Base-by-base conservation (phyloP, 768 basidiomycete genomes). In the Boletus eberwhitei region DNA sequence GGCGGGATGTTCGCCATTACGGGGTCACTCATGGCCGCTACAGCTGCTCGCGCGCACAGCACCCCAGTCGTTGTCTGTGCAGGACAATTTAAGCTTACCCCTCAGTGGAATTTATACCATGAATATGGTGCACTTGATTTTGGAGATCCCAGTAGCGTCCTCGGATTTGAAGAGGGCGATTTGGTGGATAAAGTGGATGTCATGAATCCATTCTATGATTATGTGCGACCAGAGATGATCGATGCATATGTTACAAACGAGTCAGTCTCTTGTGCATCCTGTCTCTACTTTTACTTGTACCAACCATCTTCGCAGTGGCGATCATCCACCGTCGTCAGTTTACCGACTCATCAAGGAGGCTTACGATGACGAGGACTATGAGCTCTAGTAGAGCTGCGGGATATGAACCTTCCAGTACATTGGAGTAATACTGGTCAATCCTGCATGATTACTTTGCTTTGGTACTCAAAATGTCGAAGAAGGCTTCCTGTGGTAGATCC, bases 181-280 rank as follows among this genome's bases (percentile, higher is more conserved):
- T 73, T 92, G 8, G 84, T 90, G 39, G 88, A 94, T 58, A 90
- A 88, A 61, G 92, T 95, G 14, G 93, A 97, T 61, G 93, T 96
- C 9, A 76, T 95, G 42, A 96, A 95, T 68, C 94, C 95, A n/a
- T 93, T 90, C 69, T 98, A 90, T 68, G 97, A 99, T 73, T 95
- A 96, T 71, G 89, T 99, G 38, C 80, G 85, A 49, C 94, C 94
- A 21, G 94, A 98, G 67, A 73, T 98, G 59, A 84, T 99, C 52
- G 88, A 93, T 66, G 88, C 92, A 13, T 96, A 91, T 71, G 90
- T 99, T 63, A 98, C 94, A 13, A 98, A 99, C 61, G 91, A 98
- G 96, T 98, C 71, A 77, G 95, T 77, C 24, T 34, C 26, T 56
- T 72, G 11, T 22, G 35, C 35, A 34, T 45, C 48, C 9, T 48